These are phyloP conservation scores for Psilocybe cubensis DNA, from an alignment of 768 basidiomycete species.

Conservation along the genomic window DNA sequence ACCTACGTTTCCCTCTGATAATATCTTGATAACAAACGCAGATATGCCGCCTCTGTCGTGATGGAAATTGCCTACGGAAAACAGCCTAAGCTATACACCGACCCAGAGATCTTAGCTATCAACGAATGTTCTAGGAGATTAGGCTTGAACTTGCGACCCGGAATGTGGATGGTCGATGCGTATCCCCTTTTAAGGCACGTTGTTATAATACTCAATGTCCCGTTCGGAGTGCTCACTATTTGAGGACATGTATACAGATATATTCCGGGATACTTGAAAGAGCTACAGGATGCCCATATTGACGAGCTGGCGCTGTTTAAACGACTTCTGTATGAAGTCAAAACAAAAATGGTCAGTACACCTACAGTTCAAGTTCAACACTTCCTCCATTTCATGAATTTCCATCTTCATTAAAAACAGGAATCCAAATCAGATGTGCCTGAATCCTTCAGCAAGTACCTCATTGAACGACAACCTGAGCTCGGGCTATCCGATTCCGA, in stretches of 20 bases:
- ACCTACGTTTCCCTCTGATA: too few species aligned
- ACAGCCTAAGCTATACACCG: constrained; percentile 41
- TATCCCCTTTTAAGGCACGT: constrained; percentile 45
- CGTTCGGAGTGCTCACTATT: neutral
- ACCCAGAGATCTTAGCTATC: constrained; percentile 50
- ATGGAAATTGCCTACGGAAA: constrained; percentile 56
- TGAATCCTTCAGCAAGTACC: constrained; percentile 60
- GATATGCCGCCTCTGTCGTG: constrained; percentile 54
- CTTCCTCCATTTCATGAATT: neutral
- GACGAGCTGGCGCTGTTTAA: constrained; percentile 63
- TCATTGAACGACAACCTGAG: constrained; percentile 57
- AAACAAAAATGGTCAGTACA: constrained; percentile 51
- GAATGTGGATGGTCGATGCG: constrained; percentile 52
- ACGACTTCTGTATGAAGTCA: constrained; percentile 50
- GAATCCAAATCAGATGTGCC: constrained; percentile 37
- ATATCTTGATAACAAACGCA: too few species aligned
- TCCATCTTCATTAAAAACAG: constrained; percentile 17
- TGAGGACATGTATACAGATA: constrained; percentile 32
- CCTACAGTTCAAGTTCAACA: constrained; percentile 4
- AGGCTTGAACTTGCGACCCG: constrained; percentile 46
- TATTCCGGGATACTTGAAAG: constrained; percentile 62
- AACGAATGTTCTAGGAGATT: constrained; percentile 49
- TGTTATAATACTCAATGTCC: neutral
- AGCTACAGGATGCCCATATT: constrained; percentile 55
- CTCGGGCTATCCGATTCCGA: constrained; percentile 60